Conservation (phyloP, 306 rosid genomes). For the Trifolium dubium region DNA sequence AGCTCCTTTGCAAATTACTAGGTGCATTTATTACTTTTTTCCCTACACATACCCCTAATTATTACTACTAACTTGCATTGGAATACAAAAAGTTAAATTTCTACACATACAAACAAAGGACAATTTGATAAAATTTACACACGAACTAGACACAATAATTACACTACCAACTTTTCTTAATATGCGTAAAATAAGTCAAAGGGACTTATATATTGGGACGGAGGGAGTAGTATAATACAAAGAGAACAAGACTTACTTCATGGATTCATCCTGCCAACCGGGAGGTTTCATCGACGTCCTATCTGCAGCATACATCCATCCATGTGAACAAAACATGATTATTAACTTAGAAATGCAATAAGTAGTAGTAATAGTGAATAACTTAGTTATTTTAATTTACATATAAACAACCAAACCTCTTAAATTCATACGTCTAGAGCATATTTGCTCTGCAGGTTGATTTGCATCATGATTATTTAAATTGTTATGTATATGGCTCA, state of each 20-base stretch:
- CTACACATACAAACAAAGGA: no score
- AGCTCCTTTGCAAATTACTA: no score
- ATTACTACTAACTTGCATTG: no score
- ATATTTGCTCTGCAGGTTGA: slow-evolving; percentile 37
- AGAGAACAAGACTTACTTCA: slow-evolving; percentile 48
- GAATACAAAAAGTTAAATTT: no score
- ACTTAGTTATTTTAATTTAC: neutral
- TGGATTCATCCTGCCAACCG: slow-evolving; percentile 54
- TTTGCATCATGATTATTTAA: slow-evolving; percentile 33
- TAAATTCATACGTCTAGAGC: slow-evolving; percentile 44
- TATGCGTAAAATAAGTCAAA: no score
- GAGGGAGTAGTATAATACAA: neutral
- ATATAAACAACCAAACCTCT: slow-evolving; percentile 56
- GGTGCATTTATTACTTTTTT: no score
- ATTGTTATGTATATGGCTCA: slow-evolving; percentile 42
- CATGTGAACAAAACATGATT: slow-evolving; percentile 7
- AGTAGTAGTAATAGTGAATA: neutral
- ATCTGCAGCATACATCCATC: slow-evolving; percentile 42
- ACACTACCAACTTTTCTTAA: no score
- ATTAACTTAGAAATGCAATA: neutral
- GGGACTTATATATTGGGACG: no score
- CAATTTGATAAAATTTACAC: no score
- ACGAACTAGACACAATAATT: no score
- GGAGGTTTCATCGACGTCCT: slow-evolving; percentile 67
- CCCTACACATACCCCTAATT: no score